Evolutionary conservation across 2,329 filamentous ascomycete species (phyloP).

Genomic region (Talaromyces sp.): DNA sequence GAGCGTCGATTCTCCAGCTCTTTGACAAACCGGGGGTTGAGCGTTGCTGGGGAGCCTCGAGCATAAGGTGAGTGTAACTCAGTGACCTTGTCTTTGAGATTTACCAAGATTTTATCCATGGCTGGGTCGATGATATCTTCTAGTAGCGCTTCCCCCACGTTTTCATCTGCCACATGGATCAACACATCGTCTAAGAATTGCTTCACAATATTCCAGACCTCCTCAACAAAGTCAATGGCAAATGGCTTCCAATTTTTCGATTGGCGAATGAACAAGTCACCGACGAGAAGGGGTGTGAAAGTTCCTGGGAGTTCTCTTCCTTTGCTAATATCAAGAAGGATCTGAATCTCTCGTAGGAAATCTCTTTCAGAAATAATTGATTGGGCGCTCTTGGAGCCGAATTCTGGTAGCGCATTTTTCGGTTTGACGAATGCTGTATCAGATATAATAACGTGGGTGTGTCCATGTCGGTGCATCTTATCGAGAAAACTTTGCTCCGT

Average conservation of each 20-base stretch:
- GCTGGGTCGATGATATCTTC: conserved; percentile 15
- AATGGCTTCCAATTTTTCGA: conserved; percentile 14
- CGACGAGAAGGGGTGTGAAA: conserved; percentile 14
- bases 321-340: conserved; percentile 13
- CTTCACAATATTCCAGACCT: conserved; percentile 8
- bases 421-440: neutral
- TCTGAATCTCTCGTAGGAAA: conserved; percentile 2
- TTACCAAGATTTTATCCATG: conserved; percentile 2
- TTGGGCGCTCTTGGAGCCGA: neutral
- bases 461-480: conserved; percentile 10
- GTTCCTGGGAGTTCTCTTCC: conserved; percentile 17
- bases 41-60: conserved; percentile 33
- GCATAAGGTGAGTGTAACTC: conserved; percentile 49
- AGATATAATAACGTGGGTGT: conserved; percentile 3
- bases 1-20: conserved; percentile 23
- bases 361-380: neutral
- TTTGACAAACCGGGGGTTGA: conserved; percentile 34
- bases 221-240: conserved; percentile 10
- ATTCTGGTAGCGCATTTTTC: neutral
- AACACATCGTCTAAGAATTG: conserved; percentile 15
- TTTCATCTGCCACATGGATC: conserved; percentile 12
- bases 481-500: conserved; percentile 11
- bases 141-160: conserved; percentile 11
- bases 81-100: conserved; percentile 21
- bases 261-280: conserved; percentile 15